Evolutionary conservation across 345 rosid genomes (phyloP).

Genomic region (Populus davidiana): DNA sequence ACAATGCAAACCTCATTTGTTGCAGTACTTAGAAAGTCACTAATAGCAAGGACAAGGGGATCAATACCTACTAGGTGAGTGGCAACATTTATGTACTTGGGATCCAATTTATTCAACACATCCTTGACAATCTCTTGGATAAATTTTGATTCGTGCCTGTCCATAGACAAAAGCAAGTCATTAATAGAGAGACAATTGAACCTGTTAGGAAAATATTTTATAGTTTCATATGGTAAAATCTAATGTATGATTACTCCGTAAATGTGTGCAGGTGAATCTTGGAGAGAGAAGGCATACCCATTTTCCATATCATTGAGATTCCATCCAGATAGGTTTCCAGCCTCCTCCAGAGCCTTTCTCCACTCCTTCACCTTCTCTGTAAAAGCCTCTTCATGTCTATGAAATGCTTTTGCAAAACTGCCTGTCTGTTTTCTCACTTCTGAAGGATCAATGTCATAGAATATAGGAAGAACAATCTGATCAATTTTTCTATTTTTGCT

Average conservation of each 20-base stretch:
- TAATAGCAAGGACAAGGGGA: neutral
- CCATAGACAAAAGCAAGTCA: no score
- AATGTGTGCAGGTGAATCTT: neutral
- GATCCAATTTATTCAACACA: constrained; percentile 26
- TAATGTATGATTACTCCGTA: neutral
- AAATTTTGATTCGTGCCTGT: constrained; percentile 29
- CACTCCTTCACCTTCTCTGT: neutral
- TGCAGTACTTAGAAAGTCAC: constrained; percentile 1
- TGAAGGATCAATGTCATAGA: constrained; percentile 4
- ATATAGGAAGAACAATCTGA: neutral
- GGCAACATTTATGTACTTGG: neutral
- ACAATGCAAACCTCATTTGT: neutral
- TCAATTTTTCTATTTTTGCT: neutral
- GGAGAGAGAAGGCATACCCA: neutral
- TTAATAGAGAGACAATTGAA: neutral
- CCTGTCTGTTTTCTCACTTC: constrained; percentile 2
- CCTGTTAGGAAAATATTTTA: neutral
- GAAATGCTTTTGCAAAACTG: neutral
- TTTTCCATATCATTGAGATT: neutral
- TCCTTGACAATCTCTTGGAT: constrained; percentile 26
- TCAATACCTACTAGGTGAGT: neutral
- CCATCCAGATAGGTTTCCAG: neutral
- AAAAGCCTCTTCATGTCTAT: neutral
- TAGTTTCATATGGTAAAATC: no score
- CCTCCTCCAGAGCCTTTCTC: neutral